These are phyloP conservation scores for Gyromitra esculenta DNA, from an alignment of 2,329 filamentous ascomycete genomes.

Conservation along the genomic window DNA sequence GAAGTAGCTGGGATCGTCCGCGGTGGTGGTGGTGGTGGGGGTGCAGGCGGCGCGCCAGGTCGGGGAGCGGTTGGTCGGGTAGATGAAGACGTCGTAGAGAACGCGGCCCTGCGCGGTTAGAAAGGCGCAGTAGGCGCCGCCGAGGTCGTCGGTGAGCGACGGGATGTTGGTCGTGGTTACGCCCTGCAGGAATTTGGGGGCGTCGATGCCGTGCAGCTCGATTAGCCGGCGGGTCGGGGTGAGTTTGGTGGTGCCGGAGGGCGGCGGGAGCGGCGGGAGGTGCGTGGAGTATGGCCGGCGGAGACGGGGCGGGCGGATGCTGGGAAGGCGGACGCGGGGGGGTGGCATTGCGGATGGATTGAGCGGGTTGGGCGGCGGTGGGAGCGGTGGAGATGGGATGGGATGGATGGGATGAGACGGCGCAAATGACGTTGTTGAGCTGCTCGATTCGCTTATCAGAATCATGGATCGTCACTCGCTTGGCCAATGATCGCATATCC, in stretches of 20 bases:
- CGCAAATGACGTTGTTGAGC: conserved; percentile 2
- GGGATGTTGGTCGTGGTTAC: conserved; percentile 78
- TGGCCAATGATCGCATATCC: background rate
- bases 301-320: conserved; percentile 53
- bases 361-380: background rate
- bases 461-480: background rate
- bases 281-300: conserved; percentile 44
- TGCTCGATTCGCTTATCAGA: background rate
- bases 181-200: conserved; percentile 86
- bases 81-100: conserved; percentile 89
- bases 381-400: background rate
- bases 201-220: conserved; percentile 79
- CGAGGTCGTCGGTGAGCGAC: conserved; percentile 57
- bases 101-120: conserved; percentile 86
- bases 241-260: conserved; percentile 67
- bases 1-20: conserved; percentile 67
- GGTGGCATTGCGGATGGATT: background rate
- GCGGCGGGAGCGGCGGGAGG: conserved; percentile 62
- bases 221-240: conserved; percentile 77
- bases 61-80: conserved; percentile 67
- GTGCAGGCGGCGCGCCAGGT: conserved; percentile 36
- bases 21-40: conserved; percentile 5
- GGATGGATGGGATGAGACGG: background rate
- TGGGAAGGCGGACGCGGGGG: background rate
- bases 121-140: conserved; percentile 81